phyloP scores from a whole-genome alignment of 768 basidiomycete genomes.

The Megacollybia marginata region DNA sequence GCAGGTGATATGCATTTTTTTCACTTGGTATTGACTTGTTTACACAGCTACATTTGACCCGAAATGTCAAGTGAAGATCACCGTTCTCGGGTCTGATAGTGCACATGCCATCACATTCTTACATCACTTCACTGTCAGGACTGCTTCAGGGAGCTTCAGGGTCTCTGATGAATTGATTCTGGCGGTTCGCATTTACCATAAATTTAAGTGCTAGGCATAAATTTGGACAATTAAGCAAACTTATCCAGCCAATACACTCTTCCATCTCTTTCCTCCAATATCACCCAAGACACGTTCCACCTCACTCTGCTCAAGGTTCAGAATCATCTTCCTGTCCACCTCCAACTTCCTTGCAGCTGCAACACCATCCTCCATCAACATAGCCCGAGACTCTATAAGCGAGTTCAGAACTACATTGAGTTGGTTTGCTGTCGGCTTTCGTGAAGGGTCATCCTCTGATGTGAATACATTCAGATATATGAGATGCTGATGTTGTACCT shows the following conservation, averaged over 20 bases:
- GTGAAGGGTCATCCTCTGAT: conserved; percentile 46
- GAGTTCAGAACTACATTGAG: conserved; percentile 67
- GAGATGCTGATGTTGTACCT: conserved; percentile 75
- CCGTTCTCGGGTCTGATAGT: too few relatives aligned
- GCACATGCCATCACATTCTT: too few relatives aligned
- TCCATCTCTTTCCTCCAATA: conserved; percentile 66
- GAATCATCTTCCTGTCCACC: conserved; percentile 62
- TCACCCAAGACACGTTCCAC: conserved; percentile 82
- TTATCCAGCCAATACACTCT: conserved; percentile 32
- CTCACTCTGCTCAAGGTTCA: conserved; percentile 81
- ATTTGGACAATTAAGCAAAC: too few relatives aligned
- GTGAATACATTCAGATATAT: conserved; percentile 61
- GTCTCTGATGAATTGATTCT: too few relatives aligned
- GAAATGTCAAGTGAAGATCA: too few relatives aligned
- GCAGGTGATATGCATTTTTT: too few relatives aligned
- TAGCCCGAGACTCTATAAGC: conserved; percentile 67
- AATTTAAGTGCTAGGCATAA: too few relatives aligned
- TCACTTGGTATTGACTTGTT: too few relatives aligned
- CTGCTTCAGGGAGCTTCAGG: too few relatives aligned
- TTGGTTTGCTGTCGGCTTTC: conserved; percentile 55
- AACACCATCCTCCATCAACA: conserved; percentile 63
- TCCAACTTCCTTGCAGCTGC: conserved; percentile 46
- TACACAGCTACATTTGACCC: too few relatives aligned
- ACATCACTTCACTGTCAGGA: too few relatives aligned
- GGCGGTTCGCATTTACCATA: too few relatives aligned